A percentile compares a stretch with the other conserved stretches of the same genome.
These are phyloP conservation scores for Capsella bursapastoris DNA, from an alignment of 345 rosid species.

Conservation along the genomic window DNA sequence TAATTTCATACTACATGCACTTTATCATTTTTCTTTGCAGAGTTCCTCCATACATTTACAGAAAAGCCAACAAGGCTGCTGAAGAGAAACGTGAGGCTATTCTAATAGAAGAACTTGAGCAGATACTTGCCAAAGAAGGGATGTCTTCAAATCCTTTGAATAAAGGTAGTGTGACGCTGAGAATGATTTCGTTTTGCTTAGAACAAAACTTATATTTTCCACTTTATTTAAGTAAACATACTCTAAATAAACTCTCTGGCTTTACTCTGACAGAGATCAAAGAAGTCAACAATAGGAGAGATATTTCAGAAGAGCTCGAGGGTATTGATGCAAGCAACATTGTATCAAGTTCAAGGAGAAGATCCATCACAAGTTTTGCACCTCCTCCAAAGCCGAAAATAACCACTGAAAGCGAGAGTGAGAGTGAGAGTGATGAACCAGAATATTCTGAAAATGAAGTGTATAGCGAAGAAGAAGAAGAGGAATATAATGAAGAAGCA, in stretches of 20 bases:
- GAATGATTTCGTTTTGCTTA: not conserved
- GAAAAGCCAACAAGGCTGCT: slow-evolving; percentile 81
- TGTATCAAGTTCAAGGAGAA: slow-evolving; percentile 79
- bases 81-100: slow-evolving; percentile 82
- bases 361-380: slow-evolving; percentile 63
- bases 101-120: slow-evolving; percentile 79
- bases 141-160: slow-evolving; percentile 81
- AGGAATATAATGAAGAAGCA: too few species aligned
- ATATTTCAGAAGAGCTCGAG: slow-evolving; percentile 82
- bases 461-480: slow-evolving; percentile 17
- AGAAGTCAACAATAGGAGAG: slow-evolving; percentile 74
- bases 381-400: slow-evolving; percentile 78
- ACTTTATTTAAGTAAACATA: not conserved
- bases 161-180: slow-evolving; percentile 55
- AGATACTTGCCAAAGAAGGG: slow-evolving; percentile 87
- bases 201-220: not conserved
- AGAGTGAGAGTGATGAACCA: slow-evolving; percentile 46
- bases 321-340: slow-evolving; percentile 88
- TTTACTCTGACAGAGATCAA: slow-evolving; percentile 68
- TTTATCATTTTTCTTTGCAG: slow-evolving; percentile 45
- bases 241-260: slow-evolving; percentile 8
- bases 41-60: slow-evolving; percentile 79
- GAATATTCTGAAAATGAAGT: slow-evolving; percentile 34
- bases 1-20: slow-evolving; percentile 7
- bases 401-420: slow-evolving; percentile 54